Percentiles rank a stretch among this genome's conserved stretches.
Evolutionary conservation across 768 basidiomycete genomes (phyloP).

Genomic region (Tulasnella sp.): DNA sequence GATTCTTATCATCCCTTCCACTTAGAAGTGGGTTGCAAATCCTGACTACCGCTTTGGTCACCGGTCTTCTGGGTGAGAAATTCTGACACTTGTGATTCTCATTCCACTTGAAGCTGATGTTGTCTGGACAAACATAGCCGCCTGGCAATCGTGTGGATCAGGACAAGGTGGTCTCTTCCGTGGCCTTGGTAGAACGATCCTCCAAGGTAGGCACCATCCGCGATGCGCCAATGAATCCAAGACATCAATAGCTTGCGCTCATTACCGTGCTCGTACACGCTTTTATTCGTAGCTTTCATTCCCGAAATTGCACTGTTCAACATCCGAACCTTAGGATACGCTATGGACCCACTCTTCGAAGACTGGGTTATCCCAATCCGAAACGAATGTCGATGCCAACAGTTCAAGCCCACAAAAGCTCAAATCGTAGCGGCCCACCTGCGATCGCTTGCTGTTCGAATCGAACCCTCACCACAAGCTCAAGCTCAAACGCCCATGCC

Average conservation of each 20-base stretch:
- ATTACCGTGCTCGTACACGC: too few relatives aligned
- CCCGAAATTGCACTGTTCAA: constrained; percentile 13
- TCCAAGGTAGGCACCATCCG: not conserved
- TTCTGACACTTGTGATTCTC: not conserved
- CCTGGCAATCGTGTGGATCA: constrained; percentile 12
- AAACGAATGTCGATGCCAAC: not conserved
- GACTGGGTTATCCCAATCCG: constrained; percentile 4
- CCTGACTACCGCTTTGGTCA: constrained; percentile 6
- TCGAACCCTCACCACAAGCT: not conserved
- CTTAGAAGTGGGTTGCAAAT: constrained; percentile 11
- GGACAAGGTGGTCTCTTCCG: constrained; percentile 11
- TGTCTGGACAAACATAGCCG: too few relatives aligned
- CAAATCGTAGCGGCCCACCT: constrained; percentile 13
- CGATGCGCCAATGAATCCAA: too few relatives aligned
- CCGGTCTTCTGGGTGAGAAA: constrained; percentile 10
- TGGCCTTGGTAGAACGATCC: not conserved
- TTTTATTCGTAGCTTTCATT: constrained; percentile 12
- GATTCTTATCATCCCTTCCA: constrained; percentile 1
- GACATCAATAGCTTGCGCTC: too few relatives aligned
- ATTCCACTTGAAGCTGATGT: too few relatives aligned
- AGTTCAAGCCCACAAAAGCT: constrained; percentile 12
- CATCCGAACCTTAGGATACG: constrained; percentile 5
- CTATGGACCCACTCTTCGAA: constrained; percentile 11
- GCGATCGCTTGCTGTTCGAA: constrained; percentile 3
- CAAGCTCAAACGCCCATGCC: not conserved